Evolutionary conservation across 2,329 filamentous ascomycete species (phyloP).

Genomic region (Daldinia sp.): DNA sequence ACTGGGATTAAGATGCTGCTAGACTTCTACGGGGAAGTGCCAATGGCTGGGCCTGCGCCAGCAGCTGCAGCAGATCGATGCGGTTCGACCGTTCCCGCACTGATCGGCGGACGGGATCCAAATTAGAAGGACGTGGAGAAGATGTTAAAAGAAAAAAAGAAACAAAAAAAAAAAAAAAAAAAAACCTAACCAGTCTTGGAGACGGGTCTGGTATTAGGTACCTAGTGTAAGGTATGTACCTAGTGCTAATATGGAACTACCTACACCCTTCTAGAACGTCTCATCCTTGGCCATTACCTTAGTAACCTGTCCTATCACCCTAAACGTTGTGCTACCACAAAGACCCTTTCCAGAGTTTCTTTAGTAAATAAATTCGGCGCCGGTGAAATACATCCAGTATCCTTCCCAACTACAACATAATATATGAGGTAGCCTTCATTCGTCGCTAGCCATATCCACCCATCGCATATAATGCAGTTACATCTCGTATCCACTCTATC

Average conservation of each 20-base stretch:
- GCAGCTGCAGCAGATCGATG: conserved; percentile 28
- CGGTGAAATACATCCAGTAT: background rate
- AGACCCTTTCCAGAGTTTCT: background rate
- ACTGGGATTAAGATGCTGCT: conserved; percentile 5
- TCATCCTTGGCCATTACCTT: background rate
- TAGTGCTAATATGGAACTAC: too few species aligned
- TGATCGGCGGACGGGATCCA: conserved; percentile 15
- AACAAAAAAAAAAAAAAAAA: background rate
- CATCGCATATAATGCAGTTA: background rate
- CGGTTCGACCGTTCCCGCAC: conserved; percentile 21
- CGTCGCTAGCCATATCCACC: background rate
- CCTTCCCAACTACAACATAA: too few species aligned
- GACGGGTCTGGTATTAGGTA: background rate
- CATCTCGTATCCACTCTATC: background rate
- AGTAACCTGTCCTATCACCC: background rate
- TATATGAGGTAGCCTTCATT: background rate
- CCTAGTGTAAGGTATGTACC: background rate
- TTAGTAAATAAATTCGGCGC: background rate
- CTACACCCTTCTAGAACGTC: background rate
- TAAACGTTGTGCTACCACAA: background rate
- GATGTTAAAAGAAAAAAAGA: conserved; percentile 3
- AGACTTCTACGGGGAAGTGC: conserved; percentile 21
- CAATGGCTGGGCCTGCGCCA: conserved; percentile 9
- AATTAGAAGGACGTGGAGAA: conserved; percentile 4
- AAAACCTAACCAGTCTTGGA: background rate